Conservation (phyloP, 2,329 filamentous ascomycete species). For the Penicillium sp. region DNA sequence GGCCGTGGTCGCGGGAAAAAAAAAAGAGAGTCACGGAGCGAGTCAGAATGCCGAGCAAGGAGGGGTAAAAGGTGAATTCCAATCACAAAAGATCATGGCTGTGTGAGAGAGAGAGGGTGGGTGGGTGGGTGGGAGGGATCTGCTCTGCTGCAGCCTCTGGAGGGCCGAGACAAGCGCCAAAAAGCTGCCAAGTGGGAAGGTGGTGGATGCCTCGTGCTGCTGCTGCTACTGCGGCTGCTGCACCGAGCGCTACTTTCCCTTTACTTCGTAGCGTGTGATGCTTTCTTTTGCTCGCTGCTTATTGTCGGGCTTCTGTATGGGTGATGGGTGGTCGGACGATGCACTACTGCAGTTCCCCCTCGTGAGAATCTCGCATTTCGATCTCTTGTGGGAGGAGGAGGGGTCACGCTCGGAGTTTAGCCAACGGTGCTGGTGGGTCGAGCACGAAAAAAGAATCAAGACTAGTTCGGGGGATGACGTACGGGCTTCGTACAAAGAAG, state of each 20-base stretch:
- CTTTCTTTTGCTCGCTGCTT: neutral
- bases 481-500: neutral
- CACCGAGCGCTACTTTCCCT: too few species aligned
- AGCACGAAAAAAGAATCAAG: neutral
- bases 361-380: too few species aligned
- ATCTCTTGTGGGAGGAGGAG: too few species aligned
- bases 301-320: neutral
- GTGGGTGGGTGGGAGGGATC: neutral
- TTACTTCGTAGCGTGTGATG: neutral
- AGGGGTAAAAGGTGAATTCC: conserved; percentile 4
- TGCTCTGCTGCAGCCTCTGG: conserved; percentile 10
- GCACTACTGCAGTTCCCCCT: neutral
- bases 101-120: neutral
- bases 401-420: conserved; percentile 1
- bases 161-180: conserved; percentile 23
- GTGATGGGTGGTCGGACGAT: neutral
- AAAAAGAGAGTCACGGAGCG: neutral
- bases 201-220: neutral
- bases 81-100: conserved; percentile 1
- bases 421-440: neutral
- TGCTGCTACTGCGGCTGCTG: too few species aligned
- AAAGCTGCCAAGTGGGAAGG: conserved; percentile 9
- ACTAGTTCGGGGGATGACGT: neutral
- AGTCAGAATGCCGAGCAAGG: conserved; percentile 6
- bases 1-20: conserved; percentile 9